phyloP scores from a whole-genome alignment of 257 asterid genomes.

The Cynanchum wilfordii region DNA sequence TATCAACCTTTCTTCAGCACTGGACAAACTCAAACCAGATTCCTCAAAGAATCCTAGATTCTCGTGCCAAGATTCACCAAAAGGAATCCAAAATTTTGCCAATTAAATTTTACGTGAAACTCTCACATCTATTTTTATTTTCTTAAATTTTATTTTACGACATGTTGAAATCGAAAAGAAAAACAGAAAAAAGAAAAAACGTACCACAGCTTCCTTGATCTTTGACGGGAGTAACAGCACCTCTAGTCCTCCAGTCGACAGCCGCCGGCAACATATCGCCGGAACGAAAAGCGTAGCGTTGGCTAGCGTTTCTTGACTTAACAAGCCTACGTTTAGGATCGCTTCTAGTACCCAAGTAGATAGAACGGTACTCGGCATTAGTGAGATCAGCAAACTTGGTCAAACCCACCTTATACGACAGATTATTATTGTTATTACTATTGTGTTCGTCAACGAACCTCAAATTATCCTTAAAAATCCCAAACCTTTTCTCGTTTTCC shows the following conservation, averaged over 20 bases:
- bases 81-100: background rate
- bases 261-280: conserved; percentile 48
- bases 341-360: conserved; percentile 52
- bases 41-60: too few relatives aligned
- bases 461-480: conserved; percentile 62
- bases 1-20: background rate
- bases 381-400: conserved; percentile 72
- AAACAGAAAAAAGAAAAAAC: background rate
- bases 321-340: conserved; percentile 56
- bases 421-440: conserved; percentile 26
- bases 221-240: conserved; percentile 62
- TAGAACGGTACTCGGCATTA: conserved; percentile 53
- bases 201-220: conserved; percentile 71
- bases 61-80: too few relatives aligned
- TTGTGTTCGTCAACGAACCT: conserved; percentile 64
- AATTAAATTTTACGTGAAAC: too few relatives aligned
- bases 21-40: too few relatives aligned
- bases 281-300: conserved; percentile 30
- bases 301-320: conserved; percentile 46
- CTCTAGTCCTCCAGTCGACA: conserved; percentile 72
- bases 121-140: too few relatives aligned
- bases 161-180: too few relatives aligned
- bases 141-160: too few relatives aligned
- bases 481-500: conserved; percentile 53
- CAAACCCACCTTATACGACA: conserved; percentile 61